Percentiles rank a stretch among this genome's conserved stretches.
phyloP scores from a whole-genome alignment of 352 stramenopile genomes.

The Pythium brachiatum region DNA sequence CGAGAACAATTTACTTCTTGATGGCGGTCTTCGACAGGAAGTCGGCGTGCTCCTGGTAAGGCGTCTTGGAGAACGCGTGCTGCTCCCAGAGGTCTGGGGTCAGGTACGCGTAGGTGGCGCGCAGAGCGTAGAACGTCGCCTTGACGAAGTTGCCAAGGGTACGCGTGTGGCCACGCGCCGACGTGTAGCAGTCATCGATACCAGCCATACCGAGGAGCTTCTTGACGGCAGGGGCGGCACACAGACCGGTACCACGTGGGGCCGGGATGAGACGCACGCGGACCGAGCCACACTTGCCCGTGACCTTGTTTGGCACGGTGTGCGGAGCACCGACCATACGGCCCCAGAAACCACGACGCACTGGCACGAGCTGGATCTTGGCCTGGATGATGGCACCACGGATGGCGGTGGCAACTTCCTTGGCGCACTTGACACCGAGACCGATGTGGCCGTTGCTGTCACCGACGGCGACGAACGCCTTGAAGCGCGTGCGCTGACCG shows the following conservation, averaged over 20 bases:
- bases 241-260: slow-evolving; percentile 98
- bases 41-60: slow-evolving; percentile 99
- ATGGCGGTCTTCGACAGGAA: slow-evolving; percentile 97
- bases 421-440: slow-evolving; percentile 98
- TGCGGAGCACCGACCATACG: slow-evolving; percentile 93
- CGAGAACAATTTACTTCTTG: slow-evolving; percentile 77
- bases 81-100: slow-evolving; percentile 99
- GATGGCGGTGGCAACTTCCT: slow-evolving; percentile 99
- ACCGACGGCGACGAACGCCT: slow-evolving; percentile 99
- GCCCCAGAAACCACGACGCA: slow-evolving; percentile 99
- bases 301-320: slow-evolving; percentile 99
- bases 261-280: slow-evolving; percentile 98
- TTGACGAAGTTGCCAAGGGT: slow-evolving; percentile 99
- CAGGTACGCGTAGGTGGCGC: slow-evolving; percentile 98
- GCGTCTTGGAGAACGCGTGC: slow-evolving; percentile 89
- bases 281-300: slow-evolving; percentile 99
- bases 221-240: slow-evolving; percentile 97
- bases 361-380: slow-evolving; percentile 98
- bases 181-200: slow-evolving; percentile 98
- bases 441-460: slow-evolving; percentile 99
- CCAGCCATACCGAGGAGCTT: slow-evolving; percentile 99
- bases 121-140: slow-evolving; percentile 98
- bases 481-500: slow-evolving; percentile 99
- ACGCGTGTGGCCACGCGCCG: slow-evolving; percentile 95
- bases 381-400: slow-evolving; percentile 98